phyloP scores from a whole-genome alignment of 495 filamentous ascomycete genomes.

The Penicillium cosmopolitanum region DNA sequence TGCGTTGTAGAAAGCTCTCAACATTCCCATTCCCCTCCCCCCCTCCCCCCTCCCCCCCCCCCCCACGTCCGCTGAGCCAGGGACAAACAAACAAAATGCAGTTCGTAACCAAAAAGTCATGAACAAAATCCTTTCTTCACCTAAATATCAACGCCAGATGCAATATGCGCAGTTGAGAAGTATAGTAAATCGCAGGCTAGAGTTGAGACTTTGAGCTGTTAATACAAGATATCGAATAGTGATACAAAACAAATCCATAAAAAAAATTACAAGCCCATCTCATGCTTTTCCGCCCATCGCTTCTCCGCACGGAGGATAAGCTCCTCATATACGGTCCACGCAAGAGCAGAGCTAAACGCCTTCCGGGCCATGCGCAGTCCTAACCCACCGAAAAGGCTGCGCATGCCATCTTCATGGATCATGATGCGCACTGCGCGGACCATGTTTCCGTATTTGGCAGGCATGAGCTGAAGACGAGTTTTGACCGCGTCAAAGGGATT shows the following conservation, averaged over 20 bases:
- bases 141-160: conserved; percentile 6
- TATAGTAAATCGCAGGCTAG: neutral
- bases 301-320: conserved; percentile 76
- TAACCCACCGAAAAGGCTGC: conserved; percentile 84
- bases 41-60: neutral
- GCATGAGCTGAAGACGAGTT: conserved; percentile 90
- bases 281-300: conserved; percentile 50
- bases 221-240: conserved; percentile 21
- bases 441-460: conserved; percentile 84
- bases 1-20: neutral
- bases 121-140: neutral
- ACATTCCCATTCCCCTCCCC: neutral
- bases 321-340: conserved; percentile 97
- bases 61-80: neutral
- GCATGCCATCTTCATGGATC: conserved; percentile 78
- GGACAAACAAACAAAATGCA: neutral
- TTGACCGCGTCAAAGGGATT: conserved; percentile 98
- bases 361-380: conserved; percentile 89
- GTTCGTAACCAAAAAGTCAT: neutral
- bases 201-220: conserved; percentile 20
- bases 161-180: conserved; percentile 11
- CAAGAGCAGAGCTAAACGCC: conserved; percentile 85
- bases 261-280: conserved; percentile 27
- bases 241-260: neutral
- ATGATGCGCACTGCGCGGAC: conserved; percentile 72